Conservation (phyloP, 1,284 basidiomycete species). For the Fomitopsis palustris region DNA sequence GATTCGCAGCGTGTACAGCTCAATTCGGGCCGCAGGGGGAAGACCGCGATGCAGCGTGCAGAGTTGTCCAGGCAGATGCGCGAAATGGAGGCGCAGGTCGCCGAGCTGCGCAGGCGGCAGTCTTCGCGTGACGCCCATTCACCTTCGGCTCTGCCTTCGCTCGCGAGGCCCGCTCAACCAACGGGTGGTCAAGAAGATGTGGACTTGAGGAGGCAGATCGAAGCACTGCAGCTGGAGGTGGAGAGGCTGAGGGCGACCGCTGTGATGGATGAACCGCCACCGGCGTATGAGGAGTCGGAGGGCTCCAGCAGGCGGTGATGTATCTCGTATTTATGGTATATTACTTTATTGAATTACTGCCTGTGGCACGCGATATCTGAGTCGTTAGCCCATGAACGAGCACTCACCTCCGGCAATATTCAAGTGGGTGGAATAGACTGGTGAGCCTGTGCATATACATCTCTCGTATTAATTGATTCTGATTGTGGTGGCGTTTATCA, state of each 20-base stretch:
- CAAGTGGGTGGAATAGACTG: too few relatives aligned
- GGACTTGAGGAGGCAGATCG: conserved; percentile 1
- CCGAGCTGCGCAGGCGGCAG: not conserved
- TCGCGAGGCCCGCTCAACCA: not conserved
- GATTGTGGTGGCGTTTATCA: too few relatives aligned
- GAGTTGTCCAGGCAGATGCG: conserved; percentile 4
- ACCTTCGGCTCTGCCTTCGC: not conserved
- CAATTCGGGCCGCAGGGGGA: not conserved
- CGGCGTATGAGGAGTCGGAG: not conserved
- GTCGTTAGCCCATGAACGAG: too few relatives aligned
- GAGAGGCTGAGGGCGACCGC: not conserved
- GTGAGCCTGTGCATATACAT: too few relatives aligned
- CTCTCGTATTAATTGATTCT: too few relatives aligned
- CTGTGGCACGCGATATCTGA: too few relatives aligned
- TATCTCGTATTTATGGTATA: not conserved
- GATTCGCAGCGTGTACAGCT: not conserved
- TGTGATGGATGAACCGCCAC: not conserved
- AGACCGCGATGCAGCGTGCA: not conserved
- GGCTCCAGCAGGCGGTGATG: not conserved
- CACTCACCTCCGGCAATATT: too few relatives aligned
- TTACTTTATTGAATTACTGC: not conserved
- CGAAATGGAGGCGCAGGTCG: conserved; percentile 4
- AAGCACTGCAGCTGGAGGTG: not conserved
- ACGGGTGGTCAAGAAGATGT: not conserved
- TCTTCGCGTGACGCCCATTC: not conserved